A percentile compares a stretch with the other conserved stretches of the same genome.
Conservation (phyloP, 2,329 filamentous ascomycete species). For the Calcarisporium arbuscula region DNA sequence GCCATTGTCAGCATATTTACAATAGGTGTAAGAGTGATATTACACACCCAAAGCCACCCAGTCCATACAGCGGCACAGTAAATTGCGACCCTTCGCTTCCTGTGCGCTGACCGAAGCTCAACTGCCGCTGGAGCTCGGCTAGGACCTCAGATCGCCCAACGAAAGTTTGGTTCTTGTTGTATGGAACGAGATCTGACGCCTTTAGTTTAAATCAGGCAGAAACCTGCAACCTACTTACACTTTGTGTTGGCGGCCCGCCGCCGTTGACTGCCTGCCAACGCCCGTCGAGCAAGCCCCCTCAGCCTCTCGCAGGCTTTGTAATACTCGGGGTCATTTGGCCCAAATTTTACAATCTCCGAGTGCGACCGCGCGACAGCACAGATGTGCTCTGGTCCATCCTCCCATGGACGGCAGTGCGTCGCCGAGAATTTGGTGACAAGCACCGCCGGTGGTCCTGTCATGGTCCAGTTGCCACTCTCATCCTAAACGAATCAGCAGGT, state of each 20-base stretch:
- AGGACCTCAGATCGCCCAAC: constrained; percentile 3
- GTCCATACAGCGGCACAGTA: constrained; percentile 7
- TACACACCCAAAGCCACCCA: constrained; percentile 6
- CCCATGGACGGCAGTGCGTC: constrained; percentile 16
- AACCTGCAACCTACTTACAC: constrained; percentile 6
- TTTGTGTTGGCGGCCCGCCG: constrained; percentile 1
- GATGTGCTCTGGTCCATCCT: constrained; percentile 14
- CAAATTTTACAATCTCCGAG: constrained; percentile 20
- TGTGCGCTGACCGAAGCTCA: constrained; percentile 2
- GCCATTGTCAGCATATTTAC: not conserved
- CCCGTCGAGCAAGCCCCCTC: constrained; percentile 5
- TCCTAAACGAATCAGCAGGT: constrained; percentile 7
- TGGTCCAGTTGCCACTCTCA: constrained; percentile 14
- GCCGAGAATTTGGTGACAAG: constrained; percentile 18
- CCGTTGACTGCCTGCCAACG: not conserved
- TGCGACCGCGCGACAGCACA: constrained; percentile 12
- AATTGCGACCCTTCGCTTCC: not conserved
- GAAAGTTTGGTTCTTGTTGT: constrained; percentile 8
- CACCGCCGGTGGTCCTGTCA: constrained; percentile 13
- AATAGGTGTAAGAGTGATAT: not conserved
- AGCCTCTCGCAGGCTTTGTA: not conserved
- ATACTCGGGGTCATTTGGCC: constrained; percentile 9
- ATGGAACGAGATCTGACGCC: constrained; percentile 10
- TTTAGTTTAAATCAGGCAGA: constrained; percentile 1
- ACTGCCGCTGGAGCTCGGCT: constrained; percentile 2